Conservation (phyloP, 2,329 filamentous ascomycete genomes). For the Hypomyces rosellus region DNA sequence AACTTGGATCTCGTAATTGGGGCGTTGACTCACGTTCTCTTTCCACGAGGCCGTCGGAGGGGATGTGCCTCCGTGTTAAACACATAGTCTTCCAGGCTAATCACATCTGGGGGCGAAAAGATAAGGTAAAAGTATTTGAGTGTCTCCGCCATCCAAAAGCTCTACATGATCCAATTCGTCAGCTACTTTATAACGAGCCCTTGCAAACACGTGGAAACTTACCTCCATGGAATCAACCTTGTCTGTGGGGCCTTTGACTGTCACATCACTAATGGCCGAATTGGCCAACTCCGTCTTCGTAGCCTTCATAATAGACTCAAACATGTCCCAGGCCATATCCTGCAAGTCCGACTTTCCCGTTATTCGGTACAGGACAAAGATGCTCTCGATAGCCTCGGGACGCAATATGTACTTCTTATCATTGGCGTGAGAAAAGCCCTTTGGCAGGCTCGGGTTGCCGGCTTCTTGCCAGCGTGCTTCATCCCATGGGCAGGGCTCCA, state of each 20-base stretch:
- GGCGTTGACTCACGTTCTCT: neutral
- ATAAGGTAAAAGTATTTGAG: constrained; percentile 71
- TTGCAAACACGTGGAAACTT: constrained; percentile 19
- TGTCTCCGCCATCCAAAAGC: constrained; percentile 68
- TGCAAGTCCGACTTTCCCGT: constrained; percentile 42
- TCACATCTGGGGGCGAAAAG: constrained; percentile 57
- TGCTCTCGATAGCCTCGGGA: constrained; percentile 69
- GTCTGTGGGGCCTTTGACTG: constrained; percentile 22
- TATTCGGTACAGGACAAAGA: constrained; percentile 68
- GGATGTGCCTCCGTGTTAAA: constrained; percentile 51
- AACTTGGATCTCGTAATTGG: neutral
- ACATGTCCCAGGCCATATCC: constrained; percentile 49
- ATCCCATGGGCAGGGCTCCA: constrained; percentile 27
- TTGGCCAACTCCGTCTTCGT: constrained; percentile 43
- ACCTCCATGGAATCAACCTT: constrained; percentile 55
- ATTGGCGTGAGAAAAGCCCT: constrained; percentile 56
- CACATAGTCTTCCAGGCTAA: constrained; percentile 64
- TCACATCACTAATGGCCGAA: constrained; percentile 42
- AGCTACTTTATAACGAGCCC: constrained; percentile 10
- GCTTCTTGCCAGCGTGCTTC: constrained; percentile 21
- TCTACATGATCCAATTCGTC: constrained; percentile 35
- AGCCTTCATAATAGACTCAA: constrained; percentile 36
- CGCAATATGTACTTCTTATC: constrained; percentile 45
- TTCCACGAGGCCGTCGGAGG: constrained; percentile 2
- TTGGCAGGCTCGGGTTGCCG: constrained; percentile 26